Evolutionary conservation across 352 stramenopile genomes (phyloP).

Genomic region (Phytophthora hybrid): DNA sequence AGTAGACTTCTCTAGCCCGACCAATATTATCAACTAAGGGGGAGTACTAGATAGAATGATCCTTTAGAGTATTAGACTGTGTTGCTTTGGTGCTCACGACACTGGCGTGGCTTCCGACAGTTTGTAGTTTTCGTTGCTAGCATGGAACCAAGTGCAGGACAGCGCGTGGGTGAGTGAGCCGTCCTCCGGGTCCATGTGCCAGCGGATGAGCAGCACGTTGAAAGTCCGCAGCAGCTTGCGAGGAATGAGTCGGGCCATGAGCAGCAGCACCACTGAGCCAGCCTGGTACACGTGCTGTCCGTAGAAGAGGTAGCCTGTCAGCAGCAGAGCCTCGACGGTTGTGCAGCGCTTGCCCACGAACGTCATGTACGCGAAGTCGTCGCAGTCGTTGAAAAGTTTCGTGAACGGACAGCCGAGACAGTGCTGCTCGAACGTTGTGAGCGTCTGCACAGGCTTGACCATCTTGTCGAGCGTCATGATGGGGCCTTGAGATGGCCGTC

Average conservation of each 20-base stretch:
- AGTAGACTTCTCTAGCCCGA: too few relatives aligned
- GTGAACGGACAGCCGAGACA: constrained; percentile 28
- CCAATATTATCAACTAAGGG: too few relatives aligned
- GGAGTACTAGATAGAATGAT: neutral
- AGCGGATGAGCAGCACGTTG: constrained; percentile 20
- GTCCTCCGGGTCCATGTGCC: constrained; percentile 6
- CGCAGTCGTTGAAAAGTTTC: constrained; percentile 33
- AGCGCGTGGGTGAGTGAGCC: neutral
- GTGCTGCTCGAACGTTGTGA: constrained; percentile 28
- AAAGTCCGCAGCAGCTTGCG: constrained; percentile 14
- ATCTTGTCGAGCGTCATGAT: neutral
- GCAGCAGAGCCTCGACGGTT: neutral
- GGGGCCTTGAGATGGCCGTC: neutral
- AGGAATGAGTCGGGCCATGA: constrained; percentile 8
- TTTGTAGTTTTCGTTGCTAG: constrained; percentile 2
- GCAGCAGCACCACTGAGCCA: constrained; percentile 6
- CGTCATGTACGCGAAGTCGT: constrained; percentile 27
- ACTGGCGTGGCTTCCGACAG: neutral
- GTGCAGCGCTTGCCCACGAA: constrained; percentile 7
- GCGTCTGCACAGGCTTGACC: neutral
- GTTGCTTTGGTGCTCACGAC: neutral
- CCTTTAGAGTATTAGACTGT: neutral
- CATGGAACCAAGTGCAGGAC: neutral
- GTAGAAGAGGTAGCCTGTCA: constrained; percentile 1
- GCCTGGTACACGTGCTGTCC: constrained; percentile 1